phyloP scores from a whole-genome alignment of 148 eudicot genomes.

The Cornus florida region DNA sequence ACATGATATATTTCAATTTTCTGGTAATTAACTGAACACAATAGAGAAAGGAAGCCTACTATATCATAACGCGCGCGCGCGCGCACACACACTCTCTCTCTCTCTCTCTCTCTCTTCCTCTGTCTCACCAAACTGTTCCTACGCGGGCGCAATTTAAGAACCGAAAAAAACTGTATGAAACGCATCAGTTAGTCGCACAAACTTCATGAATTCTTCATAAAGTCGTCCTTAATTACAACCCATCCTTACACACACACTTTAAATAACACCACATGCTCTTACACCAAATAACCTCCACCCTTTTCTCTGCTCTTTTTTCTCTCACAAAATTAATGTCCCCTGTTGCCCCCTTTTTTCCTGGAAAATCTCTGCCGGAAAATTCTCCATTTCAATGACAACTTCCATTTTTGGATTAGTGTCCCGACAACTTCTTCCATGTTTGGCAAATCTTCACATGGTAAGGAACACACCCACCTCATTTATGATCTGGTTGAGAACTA shows the following conservation, averaged over 20 bases:
- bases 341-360: background rate
- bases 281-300: background rate
- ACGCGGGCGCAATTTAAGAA: conserved; percentile 1
- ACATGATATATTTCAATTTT: too few species aligned
- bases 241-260: background rate
- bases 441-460: background rate
- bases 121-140: too few species aligned
- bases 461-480: background rate
- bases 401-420: background rate
- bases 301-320: background rate
- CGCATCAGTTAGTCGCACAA: background rate
- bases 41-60: too few species aligned
- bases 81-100: too few species aligned
- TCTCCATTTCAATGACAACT: background rate
- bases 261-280: background rate
- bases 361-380: background rate
- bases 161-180: background rate
- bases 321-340: background rate
- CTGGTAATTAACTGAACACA: too few species aligned
- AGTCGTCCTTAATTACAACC: background rate
- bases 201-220: background rate
- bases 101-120: too few species aligned
- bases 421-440: background rate
- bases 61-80: too few species aligned
- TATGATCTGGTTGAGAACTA: background rate